Base-by-base conservation (phyloP, 805 yeast species). In the Starmerella tilneyi region DNA sequence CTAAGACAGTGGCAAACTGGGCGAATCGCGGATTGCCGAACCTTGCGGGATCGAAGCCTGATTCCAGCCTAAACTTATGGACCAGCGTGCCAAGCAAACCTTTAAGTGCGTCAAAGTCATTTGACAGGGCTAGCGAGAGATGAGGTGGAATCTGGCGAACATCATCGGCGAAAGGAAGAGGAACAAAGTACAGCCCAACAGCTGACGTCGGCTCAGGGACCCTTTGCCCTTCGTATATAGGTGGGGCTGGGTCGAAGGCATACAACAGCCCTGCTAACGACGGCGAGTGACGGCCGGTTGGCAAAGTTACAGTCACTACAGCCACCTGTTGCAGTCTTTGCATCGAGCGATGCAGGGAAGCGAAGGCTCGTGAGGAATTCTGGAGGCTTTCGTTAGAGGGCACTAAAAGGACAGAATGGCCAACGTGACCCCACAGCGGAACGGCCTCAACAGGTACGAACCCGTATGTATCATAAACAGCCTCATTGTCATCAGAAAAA, bases 151-250 rank as follows among this genome's bases (percentile, higher is more conserved):
- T 60, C 27, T 73, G 69, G 42, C 96, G 67, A 3, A 85, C 62
- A 58, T 84, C 89, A 53, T 85, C 94, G 13, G 75, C 63, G 68
- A 74, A 81, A 1, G 97, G 96, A 19, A 83, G 54, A 24, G 71
- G 69, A 8, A 81, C 69, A 45, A 86, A 60, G 40, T 79, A 76
- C 50, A 89, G 74, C 0, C 96, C 96, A 46, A 81, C 77, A 0
- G 23, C 19, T 1, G 49, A 15, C 6, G 9, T 30, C 2, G 52
- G 52, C 2, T 21, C 17, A 5, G 37, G 41, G 2, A 24, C 36
- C 3, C 19, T 20, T n/a, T 32, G 34, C 17, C 20, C 21, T 9
- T 30, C 39, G 16, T n/a, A 19, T 5, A 16, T 8, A 2, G 5
- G 9, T 2, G 40, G 38, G 13, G 26, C 37, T 8, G 46, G 48